Evolutionary conservation across 192 early-diverging fungal species (phyloP).

Genomic region (Coemansia sp.): DNA sequence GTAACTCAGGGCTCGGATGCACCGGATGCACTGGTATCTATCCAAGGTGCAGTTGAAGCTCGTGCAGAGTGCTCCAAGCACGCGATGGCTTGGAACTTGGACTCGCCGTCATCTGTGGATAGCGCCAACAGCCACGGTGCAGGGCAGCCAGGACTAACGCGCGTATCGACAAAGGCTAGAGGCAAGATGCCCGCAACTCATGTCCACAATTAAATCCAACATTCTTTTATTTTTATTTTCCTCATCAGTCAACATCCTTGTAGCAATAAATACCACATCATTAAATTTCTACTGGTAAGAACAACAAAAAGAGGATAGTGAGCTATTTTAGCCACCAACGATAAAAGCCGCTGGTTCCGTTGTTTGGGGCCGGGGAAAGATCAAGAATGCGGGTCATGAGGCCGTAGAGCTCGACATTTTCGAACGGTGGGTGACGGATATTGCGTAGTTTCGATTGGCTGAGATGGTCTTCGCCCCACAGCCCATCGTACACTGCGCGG

Average conservation of each 20-base stretch:
- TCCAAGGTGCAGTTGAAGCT: too few relatives aligned
- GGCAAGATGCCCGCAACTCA: conserved; percentile 31
- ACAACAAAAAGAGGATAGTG: background rate
- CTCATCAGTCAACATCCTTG: too few relatives aligned
- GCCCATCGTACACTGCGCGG: conserved; percentile 26
- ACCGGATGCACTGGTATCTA: too few relatives aligned
- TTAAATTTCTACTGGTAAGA: too few relatives aligned
- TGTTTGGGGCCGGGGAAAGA: conserved; percentile 66
- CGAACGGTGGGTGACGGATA: conserved; percentile 55
- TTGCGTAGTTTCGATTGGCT: conserved; percentile 12
- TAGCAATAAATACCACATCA: too few relatives aligned
- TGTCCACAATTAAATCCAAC: too few relatives aligned
- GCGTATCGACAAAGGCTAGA: conserved; percentile 19
- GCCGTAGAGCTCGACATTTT: conserved; percentile 73
- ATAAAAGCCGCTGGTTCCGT: conserved; percentile 57
- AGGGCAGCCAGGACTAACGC: background rate
- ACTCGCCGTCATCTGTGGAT: too few relatives aligned
- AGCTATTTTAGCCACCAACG: conserved; percentile 34
- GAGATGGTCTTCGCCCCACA: conserved; percentile 34
- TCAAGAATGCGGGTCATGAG: conserved; percentile 50
- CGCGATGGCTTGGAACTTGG: too few relatives aligned
- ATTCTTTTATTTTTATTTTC: too few relatives aligned
- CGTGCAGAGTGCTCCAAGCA: too few relatives aligned
- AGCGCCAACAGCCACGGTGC: too few relatives aligned
- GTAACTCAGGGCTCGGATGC: too few relatives aligned